Percentiles rank a stretch among this genome's conserved stretches.
Conservation (phyloP, 129 eudicot genomes). For the Oenanthe sinensis region DNA sequence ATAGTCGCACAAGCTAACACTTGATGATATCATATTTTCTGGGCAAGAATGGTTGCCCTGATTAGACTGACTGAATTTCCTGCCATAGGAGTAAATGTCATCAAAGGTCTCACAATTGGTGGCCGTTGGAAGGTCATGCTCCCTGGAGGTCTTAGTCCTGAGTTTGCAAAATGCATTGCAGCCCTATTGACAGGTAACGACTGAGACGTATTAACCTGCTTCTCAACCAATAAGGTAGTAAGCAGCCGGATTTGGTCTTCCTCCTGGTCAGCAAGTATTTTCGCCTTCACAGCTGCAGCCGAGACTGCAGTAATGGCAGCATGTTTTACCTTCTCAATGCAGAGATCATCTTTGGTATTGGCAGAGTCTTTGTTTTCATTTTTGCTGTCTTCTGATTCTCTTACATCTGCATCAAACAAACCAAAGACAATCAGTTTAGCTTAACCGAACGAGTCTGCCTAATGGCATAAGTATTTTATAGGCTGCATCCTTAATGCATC, state of each 20-base stretch:
- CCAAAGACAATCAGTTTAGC: slow-evolving; percentile 1
- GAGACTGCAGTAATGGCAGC: slow-evolving; percentile 86
- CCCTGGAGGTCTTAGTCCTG: slow-evolving; percentile 50
- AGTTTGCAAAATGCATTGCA: slow-evolving; percentile 33
- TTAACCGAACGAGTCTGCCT: no score
- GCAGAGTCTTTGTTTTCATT: slow-evolving; percentile 17
- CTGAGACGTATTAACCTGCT: slow-evolving; percentile 63
- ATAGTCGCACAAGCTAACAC: not conserved
- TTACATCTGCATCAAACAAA: slow-evolving; percentile 25
- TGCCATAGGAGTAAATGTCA: slow-evolving; percentile 34
- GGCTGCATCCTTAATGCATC: not conserved
- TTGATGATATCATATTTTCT: not conserved
- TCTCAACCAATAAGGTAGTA: slow-evolving; percentile 62
- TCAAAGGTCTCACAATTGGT: slow-evolving; percentile 58
- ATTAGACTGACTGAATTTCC: slow-evolving; percentile 42
- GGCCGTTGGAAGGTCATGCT: slow-evolving; percentile 52
- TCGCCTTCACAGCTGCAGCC: slow-evolving; percentile 94
- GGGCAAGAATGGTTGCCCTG: slow-evolving; percentile 26
- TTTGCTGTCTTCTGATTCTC: slow-evolving; percentile 27
- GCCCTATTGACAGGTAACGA: slow-evolving; percentile 41
- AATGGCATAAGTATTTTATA: not conserved
- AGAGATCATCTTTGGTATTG: slow-evolving; percentile 27
- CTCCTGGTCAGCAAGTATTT: slow-evolving; percentile 78
- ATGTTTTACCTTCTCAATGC: slow-evolving; percentile 43
- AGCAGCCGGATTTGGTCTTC: slow-evolving; percentile 79